Base-by-base conservation (phyloP, 441 rosid species). In the Bocquillonia castaneifolia region DNA sequence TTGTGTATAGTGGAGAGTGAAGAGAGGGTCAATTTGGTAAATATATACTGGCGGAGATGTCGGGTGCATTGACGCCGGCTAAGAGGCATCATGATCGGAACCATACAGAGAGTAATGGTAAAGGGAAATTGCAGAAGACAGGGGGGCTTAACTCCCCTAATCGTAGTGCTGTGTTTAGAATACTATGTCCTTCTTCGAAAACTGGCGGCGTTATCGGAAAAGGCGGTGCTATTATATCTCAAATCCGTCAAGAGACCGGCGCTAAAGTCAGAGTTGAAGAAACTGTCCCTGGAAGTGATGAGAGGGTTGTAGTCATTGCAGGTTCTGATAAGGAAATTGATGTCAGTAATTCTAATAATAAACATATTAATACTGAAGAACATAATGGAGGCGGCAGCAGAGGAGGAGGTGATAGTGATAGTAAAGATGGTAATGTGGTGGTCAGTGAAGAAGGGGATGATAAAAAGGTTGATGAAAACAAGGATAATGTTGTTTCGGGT, bases 221-320 rank as follows among this genome's bases (percentile, higher is more conserved):
- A 70, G 84, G 72, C 73, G 82, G 81, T 53, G 44, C 72, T 18
- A 37, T 80, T 37, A 67, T 80, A 29, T 77, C 86, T n/a, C 83
- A 82, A 71, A 82, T 87, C 76, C 74, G 74, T n/a, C 75, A 81
- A 69, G 92, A 84, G 76, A 74, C 87, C 48, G 88, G 89, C 20
- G 79, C 69, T 10, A 75, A 74, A 70, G 78, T 89, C 63, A 83
- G 72, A 60, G 77, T 87, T 20, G 88, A 85, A 80, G 96, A 85
- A 25, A 73, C 62, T 32, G 71, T 83, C 64, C 74, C 83, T 20
- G 89, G 84, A 48, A 85, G 86, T 50, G 88, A 84, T 57, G 92
- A 87, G 80, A 79, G 83, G 72, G 77, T 89, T 39, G 78, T 89
- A 45, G 74, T 79, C 64, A 79, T 85, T 45, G 25, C 54, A 37